Evolutionary conservation across 2,329 filamentous ascomycete genomes (phyloP), one percentile per base, ranked within the genome.

Genomic region (Aspergillus sp.): DNA sequence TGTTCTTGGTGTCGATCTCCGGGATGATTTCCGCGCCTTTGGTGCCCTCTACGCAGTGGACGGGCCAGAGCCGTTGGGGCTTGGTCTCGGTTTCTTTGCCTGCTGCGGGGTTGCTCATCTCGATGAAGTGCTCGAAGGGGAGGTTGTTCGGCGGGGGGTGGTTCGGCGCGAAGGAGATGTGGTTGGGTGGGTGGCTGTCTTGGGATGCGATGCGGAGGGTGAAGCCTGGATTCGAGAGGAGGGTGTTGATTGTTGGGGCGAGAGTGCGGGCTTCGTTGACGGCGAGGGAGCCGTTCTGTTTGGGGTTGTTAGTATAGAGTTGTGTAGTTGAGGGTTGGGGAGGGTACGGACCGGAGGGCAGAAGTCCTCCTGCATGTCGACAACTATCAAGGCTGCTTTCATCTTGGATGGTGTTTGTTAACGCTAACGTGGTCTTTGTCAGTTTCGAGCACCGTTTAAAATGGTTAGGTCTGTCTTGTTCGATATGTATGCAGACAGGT

Each of bases 281-380:
- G 32, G 92, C 89, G 54, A 99, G 87, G n/a, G 91, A 83, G 64
- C 94, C 95, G 64, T 89, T 85, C 92, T 96, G 68, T 5, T 51
- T 49, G 7, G 15, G 1, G 21, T 55, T 23, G 12, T 43, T 10
- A 48, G 60, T 9, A 64, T 52, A 43, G 17, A 50, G 60, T 7
- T 32, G 19, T 28, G 25, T 21, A 12, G 53, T 61, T 17, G 52
- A 54, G 36, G 43, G 30, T 59, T 39, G 54, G 38, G 10, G 13
- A n/a, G 38, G 19, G 21, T 30, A 67, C 88, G 79, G 79, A 95
- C 92, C 12, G 93, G 92, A 61, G 91, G 91, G 76, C 92, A 96
- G 76, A 97, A 98, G 80, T 98, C 94, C 76, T 97, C 90, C 78
- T 98, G 95, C 72, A 96, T 84, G 76, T 97, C 93, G 56, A 97